Conservation (phyloP, 352 stramenopile species). For the Globisporangium ultimum region DNA sequence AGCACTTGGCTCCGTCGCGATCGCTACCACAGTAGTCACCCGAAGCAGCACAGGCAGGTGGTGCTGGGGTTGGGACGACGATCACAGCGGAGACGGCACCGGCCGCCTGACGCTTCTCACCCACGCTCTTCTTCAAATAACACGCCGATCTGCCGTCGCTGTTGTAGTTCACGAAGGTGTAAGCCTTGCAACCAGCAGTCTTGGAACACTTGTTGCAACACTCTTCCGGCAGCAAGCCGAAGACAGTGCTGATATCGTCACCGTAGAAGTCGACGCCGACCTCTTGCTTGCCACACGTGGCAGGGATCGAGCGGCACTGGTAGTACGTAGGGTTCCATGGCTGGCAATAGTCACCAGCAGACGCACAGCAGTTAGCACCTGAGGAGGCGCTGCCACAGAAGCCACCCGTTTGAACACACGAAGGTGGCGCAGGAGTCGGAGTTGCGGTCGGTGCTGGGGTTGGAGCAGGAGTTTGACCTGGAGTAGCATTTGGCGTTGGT, state of each 20-base stretch:
- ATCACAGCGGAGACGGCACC: neutral
- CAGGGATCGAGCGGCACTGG: conserved; percentile 17
- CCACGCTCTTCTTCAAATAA: neutral
- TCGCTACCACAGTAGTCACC: conserved; percentile 11
- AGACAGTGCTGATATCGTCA: conserved; percentile 8
- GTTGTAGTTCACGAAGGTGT: conserved; percentile 15
- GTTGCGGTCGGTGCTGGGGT: neutral
- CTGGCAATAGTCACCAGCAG: conserved; percentile 20
- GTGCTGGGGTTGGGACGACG: neutral
- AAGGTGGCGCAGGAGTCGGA: conserved; percentile 7
- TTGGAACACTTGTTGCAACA: conserved; percentile 11
- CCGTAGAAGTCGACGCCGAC: conserved; percentile 7
- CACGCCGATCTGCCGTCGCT: neutral
- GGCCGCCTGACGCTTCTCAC: neutral
- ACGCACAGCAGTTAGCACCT: conserved; percentile 6
- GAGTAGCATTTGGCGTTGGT: too few relatives aligned
- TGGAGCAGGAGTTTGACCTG: neutral
- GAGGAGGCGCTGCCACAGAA: neutral
- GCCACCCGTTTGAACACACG: neutral
- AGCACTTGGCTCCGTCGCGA: conserved; percentile 10
- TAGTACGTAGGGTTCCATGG: conserved; percentile 24
- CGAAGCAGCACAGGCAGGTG: neutral
- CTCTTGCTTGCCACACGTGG: neutral
- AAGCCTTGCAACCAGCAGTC: conserved; percentile 10
- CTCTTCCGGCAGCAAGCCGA: conserved; percentile 2